Evolutionary conservation across 441 rosid species (phyloP), one percentile per base, ranked within the genome.

Genomic region (Melastoma candidum): DNA sequence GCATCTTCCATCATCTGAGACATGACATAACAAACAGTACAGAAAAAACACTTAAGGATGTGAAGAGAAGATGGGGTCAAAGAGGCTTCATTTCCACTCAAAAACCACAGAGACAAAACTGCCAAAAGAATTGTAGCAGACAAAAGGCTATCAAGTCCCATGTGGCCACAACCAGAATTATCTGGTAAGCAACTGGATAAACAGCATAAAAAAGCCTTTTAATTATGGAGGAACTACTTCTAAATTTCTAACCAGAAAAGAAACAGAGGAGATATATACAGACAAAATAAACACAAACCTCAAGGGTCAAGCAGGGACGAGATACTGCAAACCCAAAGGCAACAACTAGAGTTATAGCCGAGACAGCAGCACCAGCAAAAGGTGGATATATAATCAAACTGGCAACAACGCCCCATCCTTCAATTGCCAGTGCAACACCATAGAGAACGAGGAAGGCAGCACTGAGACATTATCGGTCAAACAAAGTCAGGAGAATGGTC

Each of bases 351-450:
- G 97, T 87, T 64, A 92, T 75, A 50, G 99, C 98, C 14, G 99
- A 95, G 48, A 95, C 98, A 63, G 99, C 97, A 71, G 99, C 97
- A 69, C 99, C 99, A 69, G 98, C 98, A 74, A 88, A 95, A 12
- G 99, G 99, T 49, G 99, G 99, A 76, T 88, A 86, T 61, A 95
- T 88, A 64, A 69, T 80, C 79, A 95, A 85, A 79, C 99, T 95
- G 60, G 99, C 99, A 66, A 95, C 96, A 39, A 95, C 99, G 53
- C 99, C 99, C 99, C 99, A 95, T 61, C 97, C 99, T 71, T 95
- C 99, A 58, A 80, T 92, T 68, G 99, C 98, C 77, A 95, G 78
- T 27, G 98, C 99, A 71, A 95, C 79, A 70, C 98, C 99, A 75
- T 90, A 95, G 53, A 95, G 89, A 77, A 95, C 73, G 55, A 95